Evolutionary conservation across 805 yeast genomes (phyloP).

Genomic region (Saturnispora gosingensis): DNA sequence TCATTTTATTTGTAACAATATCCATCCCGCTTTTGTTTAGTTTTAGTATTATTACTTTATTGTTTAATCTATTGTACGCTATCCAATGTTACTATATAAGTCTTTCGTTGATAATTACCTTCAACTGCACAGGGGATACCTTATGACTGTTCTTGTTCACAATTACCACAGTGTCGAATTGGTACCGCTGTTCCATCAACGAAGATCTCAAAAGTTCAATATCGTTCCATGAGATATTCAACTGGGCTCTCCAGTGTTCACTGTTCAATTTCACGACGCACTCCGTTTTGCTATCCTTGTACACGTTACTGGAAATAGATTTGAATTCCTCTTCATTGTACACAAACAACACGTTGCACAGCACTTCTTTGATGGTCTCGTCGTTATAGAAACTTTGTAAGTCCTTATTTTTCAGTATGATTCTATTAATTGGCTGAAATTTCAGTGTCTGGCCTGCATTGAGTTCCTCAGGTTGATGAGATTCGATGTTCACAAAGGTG

Average conservation of each 20-base stretch:
- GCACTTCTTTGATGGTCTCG: slow-evolving; percentile 8
- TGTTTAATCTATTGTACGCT: background rate
- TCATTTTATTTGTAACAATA: background rate
- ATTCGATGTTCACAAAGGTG: slow-evolving; percentile 20
- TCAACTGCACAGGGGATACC: background rate
- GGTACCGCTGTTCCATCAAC: background rate
- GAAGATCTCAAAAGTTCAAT: slow-evolving; percentile 11
- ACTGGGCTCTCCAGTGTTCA: slow-evolving; percentile 20
- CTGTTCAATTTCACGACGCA: slow-evolving; percentile 10
- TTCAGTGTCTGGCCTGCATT: background rate
- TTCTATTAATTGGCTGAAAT: slow-evolving; percentile 10
- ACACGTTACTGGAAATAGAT: background rate
- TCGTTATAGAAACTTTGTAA: slow-evolving; percentile 16
- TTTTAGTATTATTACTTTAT: background rate
- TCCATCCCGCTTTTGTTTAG: background rate
- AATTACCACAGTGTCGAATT: background rate
- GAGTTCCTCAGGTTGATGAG: background rate
- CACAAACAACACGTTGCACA: slow-evolving; percentile 18
- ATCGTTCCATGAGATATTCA: slow-evolving; percentile 18
- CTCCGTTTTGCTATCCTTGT: background rate
- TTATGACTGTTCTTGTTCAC: background rate
- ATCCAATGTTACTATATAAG: background rate
- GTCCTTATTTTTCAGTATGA: slow-evolving; percentile 21
- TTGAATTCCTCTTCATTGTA: slow-evolving; percentile 16
- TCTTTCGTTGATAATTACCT: background rate